Percentiles rank a stretch among this genome's conserved stretches.
Evolutionary conservation across 2,329 filamentous ascomycete species (phyloP).

Genomic region (Sporothrix brasiliensis): DNA sequence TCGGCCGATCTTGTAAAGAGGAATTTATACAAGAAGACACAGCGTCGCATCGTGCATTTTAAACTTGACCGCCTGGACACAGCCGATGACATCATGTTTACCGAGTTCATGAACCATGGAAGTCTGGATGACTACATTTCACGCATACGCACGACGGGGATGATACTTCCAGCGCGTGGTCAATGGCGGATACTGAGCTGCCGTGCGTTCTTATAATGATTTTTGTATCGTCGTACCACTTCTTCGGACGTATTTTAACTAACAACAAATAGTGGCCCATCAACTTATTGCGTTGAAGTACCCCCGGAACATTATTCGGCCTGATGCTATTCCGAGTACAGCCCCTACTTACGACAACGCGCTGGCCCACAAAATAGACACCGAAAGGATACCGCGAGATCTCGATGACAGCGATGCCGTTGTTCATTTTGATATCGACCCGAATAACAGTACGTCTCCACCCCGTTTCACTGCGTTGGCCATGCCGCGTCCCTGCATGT

Average conservation of each 20-base stretch:
- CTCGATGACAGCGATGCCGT: not conserved
- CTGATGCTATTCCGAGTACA: not conserved
- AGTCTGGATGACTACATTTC: not conserved
- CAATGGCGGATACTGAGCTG: slow-evolving; percentile 28
- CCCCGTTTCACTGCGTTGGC: too few relatives aligned
- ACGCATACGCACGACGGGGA: not conserved
- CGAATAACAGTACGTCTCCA: slow-evolving; percentile 26
- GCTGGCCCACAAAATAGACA: not conserved
- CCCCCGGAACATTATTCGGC: not conserved
- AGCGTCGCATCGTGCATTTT: not conserved
- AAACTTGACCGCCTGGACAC: not conserved
- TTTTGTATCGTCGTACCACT: not conserved
- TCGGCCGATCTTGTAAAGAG: not conserved
- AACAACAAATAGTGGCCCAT: slow-evolving; percentile 8
- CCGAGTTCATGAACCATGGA: slow-evolving; percentile 29
- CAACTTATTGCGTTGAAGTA: slow-evolving; percentile 26
- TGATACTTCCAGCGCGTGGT: slow-evolving; percentile 12
- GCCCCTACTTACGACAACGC: too few relatives aligned
- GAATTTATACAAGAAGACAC: not conserved
- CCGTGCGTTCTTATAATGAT: slow-evolving; percentile 9
- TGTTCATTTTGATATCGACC: slow-evolving; percentile 33
- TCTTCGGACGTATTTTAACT: not conserved
- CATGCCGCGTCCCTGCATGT: not conserved
- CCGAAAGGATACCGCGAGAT: not conserved
- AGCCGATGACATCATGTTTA: not conserved